Base-by-base conservation (phyloP, 1,284 basidiomycete species). In the Ceratobasidium sp. region DNA sequence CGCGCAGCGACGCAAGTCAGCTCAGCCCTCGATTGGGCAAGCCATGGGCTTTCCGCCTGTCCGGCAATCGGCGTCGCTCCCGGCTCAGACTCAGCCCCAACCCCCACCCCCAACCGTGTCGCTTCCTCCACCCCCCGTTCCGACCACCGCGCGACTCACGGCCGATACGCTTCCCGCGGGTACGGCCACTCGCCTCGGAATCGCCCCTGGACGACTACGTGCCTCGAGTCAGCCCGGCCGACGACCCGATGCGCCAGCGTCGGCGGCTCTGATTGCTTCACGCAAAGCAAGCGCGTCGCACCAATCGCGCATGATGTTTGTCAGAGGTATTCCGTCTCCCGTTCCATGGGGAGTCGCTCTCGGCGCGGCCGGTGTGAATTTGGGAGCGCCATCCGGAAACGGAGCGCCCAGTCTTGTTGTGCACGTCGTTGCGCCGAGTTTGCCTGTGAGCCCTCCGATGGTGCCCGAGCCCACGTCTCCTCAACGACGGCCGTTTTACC, bases 401-500 rank as follows among this genome's bases (percentile, higher is more conserved):
- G 45, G 60, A 73, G 42, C 40, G 10, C 62, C 62, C 15, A 67
- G 62, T 22, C 38, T 67, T 22, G 62, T 67, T 10, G 62, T 67
- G 17, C 49, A 54, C 17, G 29, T 54, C 7, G 34, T 53, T 12
- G 38, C 25, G 29, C 50, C 62, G 38, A 67, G 45, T n/a, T 15
- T 56, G 43, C 43, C 62, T n/a, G 22, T 52, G 17, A 64, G 69
- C 27, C 25, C 69, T 15, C 53, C 64, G 25, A 53, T 53, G 34
- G 35, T 54, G 13, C 35, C 53, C n/a, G 29, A 52, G 38, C 57
- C 64, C 3, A 22, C 55, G 40, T 57, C 53, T 73, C 81, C 88
- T n/a, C 78, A 92, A 57, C 84, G 91, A 69, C 90, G 94, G 72
- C 94, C 95, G 5, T 97, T 96, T 78, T 91, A 96, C 77, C 85